Evolutionary conservation across 345 rosid species (phyloP).

Genomic region (Aethionema arabicum): DNA sequence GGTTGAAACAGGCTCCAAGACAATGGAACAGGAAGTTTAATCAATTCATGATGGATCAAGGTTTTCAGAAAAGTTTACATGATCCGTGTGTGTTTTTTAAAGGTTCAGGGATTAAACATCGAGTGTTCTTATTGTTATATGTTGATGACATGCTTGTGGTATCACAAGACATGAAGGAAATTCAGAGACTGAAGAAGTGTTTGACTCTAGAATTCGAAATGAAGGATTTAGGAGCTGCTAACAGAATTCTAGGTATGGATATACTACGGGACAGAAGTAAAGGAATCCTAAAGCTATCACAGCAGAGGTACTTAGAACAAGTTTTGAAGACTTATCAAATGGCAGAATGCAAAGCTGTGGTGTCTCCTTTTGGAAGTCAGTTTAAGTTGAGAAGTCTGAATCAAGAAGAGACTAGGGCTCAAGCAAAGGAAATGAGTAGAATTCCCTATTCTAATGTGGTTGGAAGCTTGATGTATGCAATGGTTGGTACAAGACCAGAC

Average conservation of each 20-base stretch:
- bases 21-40: too few species aligned
- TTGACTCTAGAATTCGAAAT: too few species aligned
- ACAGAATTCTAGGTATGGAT: not conserved
- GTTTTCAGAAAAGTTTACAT: not conserved
- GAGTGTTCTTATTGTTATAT: too few species aligned
- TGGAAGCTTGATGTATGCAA: not conserved
- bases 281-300: too few species aligned
- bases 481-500: not conserved
- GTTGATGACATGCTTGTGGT: too few species aligned
- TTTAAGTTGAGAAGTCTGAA: too few species aligned
- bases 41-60: not conserved
- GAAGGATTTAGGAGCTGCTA: not conserved
- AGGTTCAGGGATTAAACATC: too few species aligned
- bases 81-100: not conserved
- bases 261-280: too few species aligned
- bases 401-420: not conserved
- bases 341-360: not conserved
- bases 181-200: too few species aligned
- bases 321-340: too few species aligned
- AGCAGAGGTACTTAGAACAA: too few species aligned
- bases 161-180: too few species aligned
- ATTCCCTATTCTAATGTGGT: not conserved
- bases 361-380: not conserved
- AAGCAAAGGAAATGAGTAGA: not conserved
- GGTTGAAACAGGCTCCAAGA: not conserved